A percentile compares a stretch with the other conserved stretches of the same genome.
Evolutionary conservation across 768 basidiomycete genomes (phyloP).

Genomic region (Mycena kentingensis): DNA sequence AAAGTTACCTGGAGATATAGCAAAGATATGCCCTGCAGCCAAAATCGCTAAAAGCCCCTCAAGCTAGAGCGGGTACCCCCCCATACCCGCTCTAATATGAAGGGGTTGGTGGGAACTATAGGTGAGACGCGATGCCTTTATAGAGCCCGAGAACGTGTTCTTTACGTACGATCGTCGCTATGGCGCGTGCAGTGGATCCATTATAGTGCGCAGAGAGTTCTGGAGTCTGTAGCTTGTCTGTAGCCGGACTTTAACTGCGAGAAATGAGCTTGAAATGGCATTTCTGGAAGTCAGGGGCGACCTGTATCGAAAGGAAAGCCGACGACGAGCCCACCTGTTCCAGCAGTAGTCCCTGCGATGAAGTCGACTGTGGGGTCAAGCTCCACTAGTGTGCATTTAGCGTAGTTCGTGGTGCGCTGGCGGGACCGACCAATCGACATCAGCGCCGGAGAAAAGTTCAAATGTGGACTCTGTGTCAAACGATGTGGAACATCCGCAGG

Average conservation of each 20-base stretch:
- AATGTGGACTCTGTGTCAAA: too few species aligned
- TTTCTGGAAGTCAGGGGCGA: slow-evolving; percentile 22
- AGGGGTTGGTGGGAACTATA: too few species aligned
- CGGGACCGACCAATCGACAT: too few species aligned
- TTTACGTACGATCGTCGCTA: slow-evolving; percentile 67
- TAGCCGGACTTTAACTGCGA: slow-evolving; percentile 76
- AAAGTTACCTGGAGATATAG: too few species aligned
- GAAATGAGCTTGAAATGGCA: neutral
- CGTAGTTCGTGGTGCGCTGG: too few species aligned
- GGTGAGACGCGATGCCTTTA: slow-evolving; percentile 78
- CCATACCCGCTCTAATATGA: too few species aligned
- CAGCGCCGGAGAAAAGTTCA: too few species aligned
- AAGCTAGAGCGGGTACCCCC: too few species aligned
- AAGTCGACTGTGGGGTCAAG: slow-evolving; percentile 75
- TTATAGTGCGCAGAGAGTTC: slow-evolving; percentile 55
- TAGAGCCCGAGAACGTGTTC: slow-evolving; percentile 70
- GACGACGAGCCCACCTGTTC: slow-evolving; percentile 56
- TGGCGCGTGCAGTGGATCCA: slow-evolving; percentile 60
- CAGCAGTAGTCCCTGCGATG: slow-evolving; percentile 71
- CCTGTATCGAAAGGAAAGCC: slow-evolving; percentile 82
- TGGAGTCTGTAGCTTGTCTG: slow-evolving; percentile 77
- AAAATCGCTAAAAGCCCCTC: too few species aligned
- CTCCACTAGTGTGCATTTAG: slow-evolving; percentile 10
- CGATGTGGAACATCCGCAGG: too few species aligned
- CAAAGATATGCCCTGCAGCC: too few species aligned